Percentiles rank a stretch among this genome's conserved stretches.
phyloP scores from a whole-genome alignment of 2,329 filamentous ascomycete genomes.

The Botryotinia convoluta region DNA sequence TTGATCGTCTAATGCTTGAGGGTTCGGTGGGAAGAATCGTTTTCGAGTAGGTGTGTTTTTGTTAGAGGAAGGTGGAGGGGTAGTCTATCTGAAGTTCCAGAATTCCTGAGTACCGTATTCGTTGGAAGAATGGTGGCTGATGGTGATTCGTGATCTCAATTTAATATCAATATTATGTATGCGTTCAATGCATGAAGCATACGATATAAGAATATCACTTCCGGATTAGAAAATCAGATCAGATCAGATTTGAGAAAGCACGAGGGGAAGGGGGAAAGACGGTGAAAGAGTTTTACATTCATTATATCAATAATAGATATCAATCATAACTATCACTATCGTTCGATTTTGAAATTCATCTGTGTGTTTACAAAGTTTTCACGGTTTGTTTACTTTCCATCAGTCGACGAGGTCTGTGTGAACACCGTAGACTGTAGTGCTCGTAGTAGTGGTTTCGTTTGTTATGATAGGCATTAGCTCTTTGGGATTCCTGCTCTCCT shows the following conservation, averaged over 20 bases:
- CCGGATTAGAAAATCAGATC: background rate
- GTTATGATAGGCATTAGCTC: background rate
- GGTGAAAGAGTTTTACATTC: background rate
- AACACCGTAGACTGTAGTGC: too few relatives aligned
- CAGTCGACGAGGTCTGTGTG: background rate
- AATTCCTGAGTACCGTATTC: background rate
- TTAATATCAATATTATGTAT: constrained; percentile 9
- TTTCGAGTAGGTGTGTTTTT: background rate
- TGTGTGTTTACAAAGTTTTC: background rate
- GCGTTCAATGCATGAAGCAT: background rate
- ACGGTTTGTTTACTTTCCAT: background rate
- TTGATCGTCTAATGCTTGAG: background rate
- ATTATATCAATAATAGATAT: background rate
- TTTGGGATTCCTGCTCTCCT: background rate
- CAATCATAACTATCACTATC: background rate
- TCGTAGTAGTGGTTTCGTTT: background rate
- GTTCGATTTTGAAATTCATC: background rate
- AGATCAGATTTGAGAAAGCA: background rate
- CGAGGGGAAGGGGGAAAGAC: background rate
- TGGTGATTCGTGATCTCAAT: background rate
- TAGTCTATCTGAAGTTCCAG: background rate
- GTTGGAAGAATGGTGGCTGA: background rate
- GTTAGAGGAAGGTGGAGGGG: background rate
- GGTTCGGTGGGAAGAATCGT: background rate
- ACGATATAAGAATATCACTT: background rate